These are phyloP conservation scores for Wickerhamiella hasegawae DNA, from an alignment of 805 yeast species.

Conservation along the genomic window DNA sequence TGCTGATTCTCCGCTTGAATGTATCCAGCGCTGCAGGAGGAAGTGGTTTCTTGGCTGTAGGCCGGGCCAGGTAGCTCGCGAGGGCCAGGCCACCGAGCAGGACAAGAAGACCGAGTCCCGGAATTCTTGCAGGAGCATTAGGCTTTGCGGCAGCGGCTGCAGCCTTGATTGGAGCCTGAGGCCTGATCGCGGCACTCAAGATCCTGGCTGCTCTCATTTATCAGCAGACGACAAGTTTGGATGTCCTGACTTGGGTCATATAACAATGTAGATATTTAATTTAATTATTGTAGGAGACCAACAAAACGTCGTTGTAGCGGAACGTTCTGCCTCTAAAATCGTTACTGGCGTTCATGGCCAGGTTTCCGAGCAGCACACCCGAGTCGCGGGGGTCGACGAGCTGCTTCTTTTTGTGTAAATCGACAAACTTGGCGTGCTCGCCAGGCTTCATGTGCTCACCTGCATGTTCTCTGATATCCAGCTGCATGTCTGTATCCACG, in stretches of 20 bases:
- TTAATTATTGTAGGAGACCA: constrained; percentile 2
- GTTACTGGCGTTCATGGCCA: constrained; percentile 46
- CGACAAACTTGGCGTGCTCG: constrained; percentile 44
- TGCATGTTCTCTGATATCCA: constrained; percentile 48
- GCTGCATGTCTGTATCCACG: constrained; percentile 84
- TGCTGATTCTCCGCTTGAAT: constrained; percentile 12
- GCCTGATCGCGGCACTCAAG: neutral
- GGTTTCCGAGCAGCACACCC: constrained; percentile 48
- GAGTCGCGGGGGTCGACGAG: constrained; percentile 59
- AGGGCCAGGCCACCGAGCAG: constrained; percentile 13
- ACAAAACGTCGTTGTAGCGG: constrained; percentile 28
- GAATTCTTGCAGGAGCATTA: neutral
- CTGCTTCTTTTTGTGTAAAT: constrained; percentile 39
- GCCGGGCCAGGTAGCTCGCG: constrained; percentile 12
- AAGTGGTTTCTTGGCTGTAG: constrained; percentile 5
- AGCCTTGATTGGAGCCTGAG: neutral
- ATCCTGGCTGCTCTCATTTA: neutral
- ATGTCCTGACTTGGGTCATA: neutral
- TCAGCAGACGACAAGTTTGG: too few species aligned
- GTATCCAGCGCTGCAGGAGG: constrained; percentile 15
- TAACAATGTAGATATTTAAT: neutral
- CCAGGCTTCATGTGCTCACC: constrained; percentile 46
- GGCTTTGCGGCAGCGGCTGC: neutral
- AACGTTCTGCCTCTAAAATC: constrained; percentile 52
- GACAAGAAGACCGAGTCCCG: constrained; percentile 3